Conservation (phyloP, 169 alveolate genomes). For the Cystoisospora suis region DNA sequence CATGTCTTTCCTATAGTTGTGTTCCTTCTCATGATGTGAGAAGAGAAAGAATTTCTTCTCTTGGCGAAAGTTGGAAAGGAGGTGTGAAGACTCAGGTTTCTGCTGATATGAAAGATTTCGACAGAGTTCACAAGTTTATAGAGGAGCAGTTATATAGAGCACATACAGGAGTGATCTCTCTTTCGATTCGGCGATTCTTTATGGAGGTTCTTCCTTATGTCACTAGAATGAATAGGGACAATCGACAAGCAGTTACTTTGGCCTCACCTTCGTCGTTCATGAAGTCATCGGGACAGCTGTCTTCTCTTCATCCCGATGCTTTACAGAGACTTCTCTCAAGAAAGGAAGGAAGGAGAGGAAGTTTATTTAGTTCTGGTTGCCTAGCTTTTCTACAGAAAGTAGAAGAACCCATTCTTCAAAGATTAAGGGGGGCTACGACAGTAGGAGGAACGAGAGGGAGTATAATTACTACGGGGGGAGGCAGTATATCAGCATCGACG, state of each 20-base stretch:
- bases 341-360: background rate
- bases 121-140: background rate
- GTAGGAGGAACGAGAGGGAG: background rate
- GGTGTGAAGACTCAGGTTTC: background rate
- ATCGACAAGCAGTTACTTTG: background rate
- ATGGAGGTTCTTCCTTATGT: constrained; percentile 9
- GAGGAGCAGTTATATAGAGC: background rate
- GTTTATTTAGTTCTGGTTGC: background rate
- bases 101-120: background rate
- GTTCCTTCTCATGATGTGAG: background rate
- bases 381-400: background rate
- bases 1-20: background rate
- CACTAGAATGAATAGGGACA: background rate
- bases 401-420: background rate
- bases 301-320: background rate
- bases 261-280: background rate
- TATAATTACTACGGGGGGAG: too few relatives aligned
- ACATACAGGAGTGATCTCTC: background rate
- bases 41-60: background rate
- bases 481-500: too few relatives aligned
- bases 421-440: background rate
- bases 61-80: background rate
- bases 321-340: background rate
- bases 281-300: background rate
- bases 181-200: background rate